A percentile compares a stretch with the other conserved stretches of the same genome.
phyloP scores from a whole-genome alignment of 2,329 filamentous ascomycete species.

The Paraphaeosphaeria sporulosa region DNA sequence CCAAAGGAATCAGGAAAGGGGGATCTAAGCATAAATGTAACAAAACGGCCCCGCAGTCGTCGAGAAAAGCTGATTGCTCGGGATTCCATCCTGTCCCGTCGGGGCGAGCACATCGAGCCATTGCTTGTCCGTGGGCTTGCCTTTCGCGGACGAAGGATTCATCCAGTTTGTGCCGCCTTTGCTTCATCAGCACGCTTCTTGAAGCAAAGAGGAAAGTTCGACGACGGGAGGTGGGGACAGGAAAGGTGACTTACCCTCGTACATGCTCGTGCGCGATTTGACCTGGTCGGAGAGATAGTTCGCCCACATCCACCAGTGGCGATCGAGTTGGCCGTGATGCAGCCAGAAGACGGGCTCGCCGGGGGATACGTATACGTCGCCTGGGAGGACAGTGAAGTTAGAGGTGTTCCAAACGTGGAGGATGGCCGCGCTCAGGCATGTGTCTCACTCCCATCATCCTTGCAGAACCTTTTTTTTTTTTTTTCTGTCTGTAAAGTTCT shows the following conservation, averaged over 20 bases:
- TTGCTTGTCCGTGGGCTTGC: conserved; percentile 42
- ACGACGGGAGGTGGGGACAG: background rate
- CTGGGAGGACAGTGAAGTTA: conserved; percentile 11
- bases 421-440: too few species aligned
- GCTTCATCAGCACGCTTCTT: conserved; percentile 1
- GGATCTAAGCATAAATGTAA: conserved; percentile 38
- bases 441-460: too few species aligned
- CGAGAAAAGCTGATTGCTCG: conserved; percentile 37
- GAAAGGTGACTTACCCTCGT: conserved; percentile 43
- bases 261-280: conserved; percentile 33
- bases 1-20: too few species aligned
- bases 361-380: conserved; percentile 57
- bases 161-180: conserved; percentile 52
- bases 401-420: too few species aligned
- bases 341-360: conserved; percentile 58
- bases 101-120: conserved; percentile 37
- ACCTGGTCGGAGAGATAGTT: conserved; percentile 46
- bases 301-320: conserved; percentile 61
- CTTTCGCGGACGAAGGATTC: conserved; percentile 50
- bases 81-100: conserved; percentile 28
- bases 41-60: conserved; percentile 43
- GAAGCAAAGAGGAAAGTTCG: background rate
- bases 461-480: too few species aligned
- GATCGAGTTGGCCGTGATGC: conserved; percentile 58
- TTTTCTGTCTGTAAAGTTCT: too few species aligned